Conservation (phyloP, 768 basidiomycete species). For the Mycena vitilis region DNA sequence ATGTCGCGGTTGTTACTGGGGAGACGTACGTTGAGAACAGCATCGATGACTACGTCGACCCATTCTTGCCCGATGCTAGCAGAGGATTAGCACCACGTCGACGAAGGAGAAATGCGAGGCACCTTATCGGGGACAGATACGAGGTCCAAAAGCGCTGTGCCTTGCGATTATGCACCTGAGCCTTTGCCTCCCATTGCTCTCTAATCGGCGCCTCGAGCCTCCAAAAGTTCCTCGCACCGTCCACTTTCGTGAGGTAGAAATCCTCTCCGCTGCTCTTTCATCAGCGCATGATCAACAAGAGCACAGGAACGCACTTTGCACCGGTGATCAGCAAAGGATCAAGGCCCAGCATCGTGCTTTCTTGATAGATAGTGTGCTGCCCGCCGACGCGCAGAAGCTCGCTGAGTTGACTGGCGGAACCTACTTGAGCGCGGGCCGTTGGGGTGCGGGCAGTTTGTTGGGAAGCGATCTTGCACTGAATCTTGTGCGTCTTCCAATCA, state of each 20-base stretch:
- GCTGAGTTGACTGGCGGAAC: conserved; percentile 1
- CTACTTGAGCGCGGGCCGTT: not conserved
- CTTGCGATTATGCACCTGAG: conserved; percentile 26
- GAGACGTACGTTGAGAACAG: conserved; percentile 25
- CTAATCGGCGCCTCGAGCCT: conserved; percentile 8
- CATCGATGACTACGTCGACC: conserved; percentile 29
- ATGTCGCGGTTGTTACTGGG: conserved; percentile 14
- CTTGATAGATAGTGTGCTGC: conserved; percentile 21
- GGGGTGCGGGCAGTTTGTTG: not conserved
- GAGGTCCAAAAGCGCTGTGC: conserved; percentile 29
- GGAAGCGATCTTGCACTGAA: conserved; percentile 18
- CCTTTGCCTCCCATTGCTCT: conserved; percentile 28
- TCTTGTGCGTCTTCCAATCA: conserved; percentile 33
- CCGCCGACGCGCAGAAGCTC: conserved; percentile 28
- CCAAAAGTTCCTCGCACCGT: conserved; percentile 17
- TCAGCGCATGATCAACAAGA: not conserved
- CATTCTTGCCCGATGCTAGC: conserved; percentile 19
- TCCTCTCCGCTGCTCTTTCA: conserved; percentile 7
- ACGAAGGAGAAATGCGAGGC: not conserved
- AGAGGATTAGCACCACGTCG: not conserved
- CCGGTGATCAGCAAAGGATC: conserved; percentile 31
- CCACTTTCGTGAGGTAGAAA: conserved; percentile 3
- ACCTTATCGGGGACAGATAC: conserved; percentile 28
- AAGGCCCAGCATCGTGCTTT: conserved; percentile 20
- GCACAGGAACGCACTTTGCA: not conserved